Evolutionary conservation across 345 rosid genomes (phyloP), one percentile per base, ranked within the genome.

Genomic region (Orychophragmus violaceus): DNA sequence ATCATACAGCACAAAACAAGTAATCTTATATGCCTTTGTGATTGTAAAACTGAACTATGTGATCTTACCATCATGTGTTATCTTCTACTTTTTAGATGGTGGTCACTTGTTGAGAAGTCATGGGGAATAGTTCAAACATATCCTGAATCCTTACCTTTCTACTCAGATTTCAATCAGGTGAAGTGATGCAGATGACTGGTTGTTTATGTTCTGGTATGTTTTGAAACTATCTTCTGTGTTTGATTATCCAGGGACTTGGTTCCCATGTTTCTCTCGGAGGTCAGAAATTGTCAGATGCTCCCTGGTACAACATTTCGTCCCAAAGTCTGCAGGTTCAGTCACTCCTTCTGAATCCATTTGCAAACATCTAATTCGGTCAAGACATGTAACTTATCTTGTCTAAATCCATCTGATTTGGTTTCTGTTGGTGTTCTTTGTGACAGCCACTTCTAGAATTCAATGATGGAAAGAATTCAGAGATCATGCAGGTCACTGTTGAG

Each of bases 301-400:
- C 85, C 19, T 91, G 96, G 96, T 80, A 82, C 74, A 87, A 89
- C 73, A 80, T 87, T 24, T 91, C 96, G 59, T 81, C 82, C 71
- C 92, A 91, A 78, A 78, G 69, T 46, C 79, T 87, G 42, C 96
- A 89, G 96, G 98, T 85, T 36, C 3, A 54, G 9, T 18, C 58
- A 36, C 41, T 46, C 3, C 35, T 58, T 35, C 13, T 13, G 2
- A 9, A 22, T 5, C 50, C 4, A 37, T 16, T n/a, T 57, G 22
- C 45, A 22, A 17, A 27, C 22, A 21, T 69, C 22, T 33, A 19
- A 52, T 3, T 1, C n/a, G 5, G n/a, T 2, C 23, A 45, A 41
- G 18, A 21, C 12, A 1, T 12, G 32, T 46, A 45, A 44, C 51
- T 66, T 42, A 22, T 1, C 22, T 30, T 0, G 29, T 46, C 23